A percentile compares a stretch with the other conserved stretches of the same genome.
Conservation (phyloP, 768 basidiomycete species). For the Pleurotus pulmonarius region DNA sequence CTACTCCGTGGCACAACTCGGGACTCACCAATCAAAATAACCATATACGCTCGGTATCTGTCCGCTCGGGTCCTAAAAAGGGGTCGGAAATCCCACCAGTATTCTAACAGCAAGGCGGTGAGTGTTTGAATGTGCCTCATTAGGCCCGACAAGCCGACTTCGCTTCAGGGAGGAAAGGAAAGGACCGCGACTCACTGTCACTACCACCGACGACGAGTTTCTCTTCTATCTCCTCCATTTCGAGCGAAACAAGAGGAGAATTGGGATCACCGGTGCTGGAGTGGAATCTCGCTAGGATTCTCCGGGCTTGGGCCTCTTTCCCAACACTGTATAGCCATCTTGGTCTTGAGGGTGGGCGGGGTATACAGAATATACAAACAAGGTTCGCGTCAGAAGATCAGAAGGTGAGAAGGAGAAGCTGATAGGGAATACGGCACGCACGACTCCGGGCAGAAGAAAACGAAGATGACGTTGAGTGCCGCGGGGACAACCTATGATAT, state of each 20-base stretch:
- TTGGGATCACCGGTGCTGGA: conserved; percentile 39
- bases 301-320: conserved; percentile 34
- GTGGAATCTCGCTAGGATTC: conserved; percentile 45
- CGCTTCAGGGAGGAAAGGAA: not conserved
- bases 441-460: conserved; percentile 51
- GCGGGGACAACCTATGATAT: conserved; percentile 36
- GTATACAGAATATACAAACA: not conserved
- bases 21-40: conserved; percentile 41
- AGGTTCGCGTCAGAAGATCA: not conserved
- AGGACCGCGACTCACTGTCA: conserved; percentile 31
- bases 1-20: not conserved
- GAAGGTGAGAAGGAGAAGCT: not conserved
- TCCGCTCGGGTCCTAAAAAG: conserved; percentile 43
- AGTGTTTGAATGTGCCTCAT: not conserved
- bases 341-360: conserved; percentile 27
- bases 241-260: conserved; percentile 47
- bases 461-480: conserved; percentile 40
- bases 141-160: not conserved
- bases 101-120: conserved; percentile 21
- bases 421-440: conserved; percentile 17
- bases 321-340: conserved; percentile 52
- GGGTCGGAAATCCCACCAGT: conserved; percentile 54
- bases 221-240: conserved; percentile 53
- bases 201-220: conserved; percentile 41
- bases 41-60: conserved; percentile 46